Evolutionary conservation across 768 basidiomycete species (phyloP), one percentile per base, ranked within the genome.

Genomic region (Fomitopsis serialis): DNA sequence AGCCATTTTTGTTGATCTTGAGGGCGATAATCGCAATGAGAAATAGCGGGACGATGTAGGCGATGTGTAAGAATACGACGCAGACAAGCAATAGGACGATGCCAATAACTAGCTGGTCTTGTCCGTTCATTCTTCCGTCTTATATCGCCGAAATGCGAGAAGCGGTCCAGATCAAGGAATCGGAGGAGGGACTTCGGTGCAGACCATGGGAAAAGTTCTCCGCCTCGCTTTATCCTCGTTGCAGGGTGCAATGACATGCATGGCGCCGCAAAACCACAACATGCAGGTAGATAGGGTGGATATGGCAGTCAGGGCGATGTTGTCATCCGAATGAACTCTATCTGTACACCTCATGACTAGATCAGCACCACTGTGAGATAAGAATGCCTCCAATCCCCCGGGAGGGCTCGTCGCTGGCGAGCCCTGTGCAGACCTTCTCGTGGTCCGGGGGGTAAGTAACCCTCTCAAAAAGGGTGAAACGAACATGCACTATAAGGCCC

Each of bases 221-320:
- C 17, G 36, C 48, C 48, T 49, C 48, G 35, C 48, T 32, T 15
- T 11, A 12, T 49, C 48, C 48, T 49, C 48, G 22, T 49, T 36
- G 48, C 34, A n/a, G 35, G 36, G 15, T 21, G 19, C 42, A n/a
- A 44, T n/a, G n/a, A n/a, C n/a, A n/a, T n/a, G 29, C 29, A 32
- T 32, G 44, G 27, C 22, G 44, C 10, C 21, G 22, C 23, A 11
- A 45, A 29, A 45, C 7, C 27, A 45, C 7, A 23, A 8, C 42
- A 42, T 23, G 22, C 42, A 42, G 22, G 42, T 23, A 42, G 22
- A 42, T 32, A 32, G 15, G 22, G 42, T 23, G 15, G 22, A 42
- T 32, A 32, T 32, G 29, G 6, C 29, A 32, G 11, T 32, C 29
- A 11, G 11, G 11, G 29, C 29, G 11, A 32, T 11, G 29, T 32